Percentiles rank a stretch among this genome's conserved stretches.
Conservation (phyloP, 192 early-diverging fungal species). For the Coemansia asiatica region DNA sequence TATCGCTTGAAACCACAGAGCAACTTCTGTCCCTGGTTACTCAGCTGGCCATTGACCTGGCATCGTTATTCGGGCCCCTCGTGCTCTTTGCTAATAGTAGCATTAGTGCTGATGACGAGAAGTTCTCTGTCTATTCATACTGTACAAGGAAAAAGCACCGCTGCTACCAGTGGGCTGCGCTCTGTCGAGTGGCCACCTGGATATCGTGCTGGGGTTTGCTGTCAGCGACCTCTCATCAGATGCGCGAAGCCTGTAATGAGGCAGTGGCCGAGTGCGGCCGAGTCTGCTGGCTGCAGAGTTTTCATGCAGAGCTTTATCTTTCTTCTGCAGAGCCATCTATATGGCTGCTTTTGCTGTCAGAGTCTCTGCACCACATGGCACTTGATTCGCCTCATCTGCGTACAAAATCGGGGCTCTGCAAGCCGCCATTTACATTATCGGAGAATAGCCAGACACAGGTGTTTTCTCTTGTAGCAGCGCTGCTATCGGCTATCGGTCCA, state of each 20-base stretch:
- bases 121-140: constrained; percentile 13
- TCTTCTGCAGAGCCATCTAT: not conserved
- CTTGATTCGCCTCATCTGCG: constrained; percentile 9
- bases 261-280: constrained; percentile 25
- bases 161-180: constrained; percentile 49
- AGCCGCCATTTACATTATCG: constrained; percentile 18
- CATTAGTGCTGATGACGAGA: not conserved
- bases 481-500: constrained; percentile 10
- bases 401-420: not conserved
- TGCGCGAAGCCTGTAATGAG: not conserved
- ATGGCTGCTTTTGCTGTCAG: constrained; percentile 39
- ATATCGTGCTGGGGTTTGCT: constrained; percentile 2
- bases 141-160: constrained; percentile 26
- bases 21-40: not conserved
- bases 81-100: not conserved
- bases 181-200: constrained; percentile 35
- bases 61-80: constrained; percentile 7
- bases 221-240: not conserved
- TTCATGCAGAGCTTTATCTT: not conserved
- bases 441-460: constrained; percentile 19
- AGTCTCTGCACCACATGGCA: constrained; percentile 25
- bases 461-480: constrained; percentile 19
- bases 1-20: not conserved
- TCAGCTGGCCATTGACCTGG: constrained; percentile 12
- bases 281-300: constrained; percentile 34